Percentiles rank a stretch among this genome's conserved stretches.
Conservation (phyloP, 1,139 yeast species). For the Blastobotrys arbuscula region DNA sequence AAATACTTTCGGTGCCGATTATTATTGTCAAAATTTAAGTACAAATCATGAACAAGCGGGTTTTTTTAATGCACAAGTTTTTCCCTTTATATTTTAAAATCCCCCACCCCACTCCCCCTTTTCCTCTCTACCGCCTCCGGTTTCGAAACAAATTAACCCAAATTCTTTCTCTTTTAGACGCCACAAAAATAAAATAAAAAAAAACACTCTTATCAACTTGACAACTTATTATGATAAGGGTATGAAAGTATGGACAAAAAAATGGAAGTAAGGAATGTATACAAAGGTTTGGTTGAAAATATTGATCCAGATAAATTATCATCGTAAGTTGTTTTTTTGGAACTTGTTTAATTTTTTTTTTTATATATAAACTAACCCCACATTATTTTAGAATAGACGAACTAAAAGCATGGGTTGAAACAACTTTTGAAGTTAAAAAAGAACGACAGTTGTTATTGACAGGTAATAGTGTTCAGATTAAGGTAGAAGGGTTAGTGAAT, state of each 20-base stretch:
- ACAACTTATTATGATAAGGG: too few relatives aligned
- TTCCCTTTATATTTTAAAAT: background rate
- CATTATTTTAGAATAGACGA: slow-evolving; percentile 12
- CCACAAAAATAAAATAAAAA: too few relatives aligned
- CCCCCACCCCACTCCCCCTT: background rate
- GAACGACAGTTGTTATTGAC: slow-evolving; percentile 30
- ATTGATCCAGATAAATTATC: slow-evolving; percentile 10
- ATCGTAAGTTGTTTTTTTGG: too few relatives aligned
- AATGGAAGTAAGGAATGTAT: slow-evolving; percentile 13
- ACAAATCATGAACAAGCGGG: too few relatives aligned
- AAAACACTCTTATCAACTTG: too few relatives aligned
- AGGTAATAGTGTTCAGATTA: slow-evolving; percentile 27
- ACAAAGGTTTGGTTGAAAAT: slow-evolving; percentile 7
- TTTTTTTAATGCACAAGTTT: too few relatives aligned
- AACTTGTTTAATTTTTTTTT: too few relatives aligned
- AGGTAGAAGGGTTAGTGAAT: slow-evolving; percentile 26
- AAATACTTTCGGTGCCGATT: background rate
- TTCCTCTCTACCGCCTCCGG: background rate
- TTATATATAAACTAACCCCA: slow-evolving; percentile 3
- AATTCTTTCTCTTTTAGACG: too few relatives aligned
- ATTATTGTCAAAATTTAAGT: background rate
- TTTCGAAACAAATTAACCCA: too few relatives aligned
- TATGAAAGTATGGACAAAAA: background rate
- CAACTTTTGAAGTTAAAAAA: slow-evolving; percentile 19
- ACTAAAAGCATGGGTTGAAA: slow-evolving; percentile 43